These are phyloP conservation scores for Malus sylvestris DNA, from an alignment of 306 rosid genomes.

Conservation along the genomic window DNA sequence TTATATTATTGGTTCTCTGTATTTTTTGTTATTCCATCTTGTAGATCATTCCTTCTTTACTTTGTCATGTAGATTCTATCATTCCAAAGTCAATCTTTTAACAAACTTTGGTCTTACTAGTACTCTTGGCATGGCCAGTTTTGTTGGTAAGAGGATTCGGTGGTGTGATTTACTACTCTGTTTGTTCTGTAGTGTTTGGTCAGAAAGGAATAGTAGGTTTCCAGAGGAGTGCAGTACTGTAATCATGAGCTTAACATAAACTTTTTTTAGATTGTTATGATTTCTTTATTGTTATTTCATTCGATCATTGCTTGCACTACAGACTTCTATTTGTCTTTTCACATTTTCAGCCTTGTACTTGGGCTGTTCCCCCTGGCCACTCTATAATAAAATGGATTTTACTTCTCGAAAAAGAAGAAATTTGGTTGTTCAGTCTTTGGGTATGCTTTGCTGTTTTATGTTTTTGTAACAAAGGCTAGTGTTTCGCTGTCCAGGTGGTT, in stretches of 20 bases:
- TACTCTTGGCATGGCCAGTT: neutral
- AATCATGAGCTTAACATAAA: neutral
- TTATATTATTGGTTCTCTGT: neutral
- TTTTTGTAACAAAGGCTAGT: conserved; percentile 7
- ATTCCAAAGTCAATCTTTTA: neutral
- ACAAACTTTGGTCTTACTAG: neutral
- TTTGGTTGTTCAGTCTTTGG: neutral
- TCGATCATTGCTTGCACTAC: neutral
- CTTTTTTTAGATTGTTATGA: neutral
- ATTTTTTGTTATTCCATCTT: neutral
- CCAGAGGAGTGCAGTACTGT: neutral
- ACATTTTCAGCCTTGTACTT: neutral
- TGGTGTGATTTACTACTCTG: neutral
- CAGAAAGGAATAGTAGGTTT: neutral
- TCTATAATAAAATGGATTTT: neutral
- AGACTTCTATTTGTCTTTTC: neutral
- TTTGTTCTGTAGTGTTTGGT: neutral
- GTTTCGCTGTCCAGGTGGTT: conserved; percentile 56
- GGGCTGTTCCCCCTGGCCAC: neutral
- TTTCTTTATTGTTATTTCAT: neutral
- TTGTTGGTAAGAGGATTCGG: neutral
- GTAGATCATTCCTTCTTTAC: neutral
- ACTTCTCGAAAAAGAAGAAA: neutral
- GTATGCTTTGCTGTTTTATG: neutral
- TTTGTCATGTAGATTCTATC: neutral